Conservation (phyloP, 2,329 filamentous ascomycete species). For the Cadophora luteo-olivacea region DNA sequence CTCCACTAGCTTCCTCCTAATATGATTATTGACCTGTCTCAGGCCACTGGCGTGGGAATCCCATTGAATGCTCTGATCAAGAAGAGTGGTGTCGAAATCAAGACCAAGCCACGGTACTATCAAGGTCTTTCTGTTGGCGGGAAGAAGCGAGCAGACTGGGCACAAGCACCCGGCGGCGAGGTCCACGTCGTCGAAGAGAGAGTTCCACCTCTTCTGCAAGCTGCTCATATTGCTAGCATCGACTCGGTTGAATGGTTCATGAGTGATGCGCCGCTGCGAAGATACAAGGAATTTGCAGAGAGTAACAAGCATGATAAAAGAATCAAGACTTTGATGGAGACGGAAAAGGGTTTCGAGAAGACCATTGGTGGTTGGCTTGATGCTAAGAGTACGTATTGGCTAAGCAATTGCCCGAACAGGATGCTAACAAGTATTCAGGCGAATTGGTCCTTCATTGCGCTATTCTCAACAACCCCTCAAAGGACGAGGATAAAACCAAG, state of each 20-base stretch:
- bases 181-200: slow-evolving; percentile 50
- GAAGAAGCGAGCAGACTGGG: slow-evolving; percentile 78
- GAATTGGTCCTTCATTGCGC: slow-evolving; percentile 72
- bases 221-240: slow-evolving; percentile 63
- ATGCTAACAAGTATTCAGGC: slow-evolving; percentile 48
- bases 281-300: slow-evolving; percentile 73
- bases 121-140: slow-evolving; percentile 79
- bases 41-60: slow-evolving; percentile 68
- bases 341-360: slow-evolving; percentile 67
- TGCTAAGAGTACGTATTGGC: slow-evolving; percentile 58
- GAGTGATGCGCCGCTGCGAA: slow-evolving; percentile 69
- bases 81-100: slow-evolving; percentile 66
- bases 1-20: background rate
- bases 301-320: slow-evolving; percentile 65
- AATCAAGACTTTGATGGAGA: slow-evolving; percentile 65
- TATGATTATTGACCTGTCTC: background rate
- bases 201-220: slow-evolving; percentile 65
- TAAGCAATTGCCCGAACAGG: background rate
- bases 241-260: slow-evolving; percentile 79
- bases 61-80: slow-evolving; percentile 71
- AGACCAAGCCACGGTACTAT: slow-evolving; percentile 73
- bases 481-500: slow-evolving; percentile 38
- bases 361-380: slow-evolving; percentile 68
- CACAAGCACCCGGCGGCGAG: slow-evolving; percentile 64
- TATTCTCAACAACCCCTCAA: slow-evolving; percentile 52